These are phyloP conservation scores for Fusarium virguliforme DNA, from an alignment of 2,329 filamentous ascomycete species.

Conservation along the genomic window DNA sequence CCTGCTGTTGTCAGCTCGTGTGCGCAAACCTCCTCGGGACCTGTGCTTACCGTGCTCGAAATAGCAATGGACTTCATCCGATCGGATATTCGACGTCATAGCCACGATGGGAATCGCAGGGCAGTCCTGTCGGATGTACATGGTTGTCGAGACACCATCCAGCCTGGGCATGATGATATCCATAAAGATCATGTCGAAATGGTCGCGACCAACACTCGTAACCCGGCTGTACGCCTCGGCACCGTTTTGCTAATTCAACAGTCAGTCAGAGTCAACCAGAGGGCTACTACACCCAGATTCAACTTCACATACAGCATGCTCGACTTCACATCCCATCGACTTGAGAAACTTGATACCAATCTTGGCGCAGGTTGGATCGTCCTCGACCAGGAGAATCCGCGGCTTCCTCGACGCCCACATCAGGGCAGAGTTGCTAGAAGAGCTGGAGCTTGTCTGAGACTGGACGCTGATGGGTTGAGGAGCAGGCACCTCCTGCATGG, in stretches of 20 bases:
- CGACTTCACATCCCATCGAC: conserved; percentile 77
- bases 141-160: conserved; percentile 94
- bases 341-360: conserved; percentile 79
- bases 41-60: conserved; percentile 87
- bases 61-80: conserved; percentile 96
- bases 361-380: conserved; percentile 77
- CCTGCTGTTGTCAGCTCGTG: conserved; percentile 67
- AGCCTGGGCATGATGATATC: conserved; percentile 98
- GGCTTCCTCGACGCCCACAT: conserved; percentile 77
- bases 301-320: conserved; percentile 72
- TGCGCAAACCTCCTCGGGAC: background rate
- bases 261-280: conserved; percentile 30
- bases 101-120: conserved; percentile 90
- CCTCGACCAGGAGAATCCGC: conserved; percentile 91
- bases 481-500: conserved; percentile 60
- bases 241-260: conserved; percentile 73
- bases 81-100: conserved; percentile 98
- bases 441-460: conserved; percentile 43
- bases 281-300: background rate
- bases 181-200: conserved; percentile 84
- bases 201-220: conserved; percentile 62
- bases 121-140: conserved; percentile 91
- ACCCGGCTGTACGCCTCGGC: conserved; percentile 93
- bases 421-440: conserved; percentile 58
- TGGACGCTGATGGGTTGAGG: conserved; percentile 54